A percentile compares a stretch with the other conserved stretches of the same genome.
Evolutionary conservation across 139 green algal species (phyloP).

Genomic region (Coccomyxa sp.): DNA sequence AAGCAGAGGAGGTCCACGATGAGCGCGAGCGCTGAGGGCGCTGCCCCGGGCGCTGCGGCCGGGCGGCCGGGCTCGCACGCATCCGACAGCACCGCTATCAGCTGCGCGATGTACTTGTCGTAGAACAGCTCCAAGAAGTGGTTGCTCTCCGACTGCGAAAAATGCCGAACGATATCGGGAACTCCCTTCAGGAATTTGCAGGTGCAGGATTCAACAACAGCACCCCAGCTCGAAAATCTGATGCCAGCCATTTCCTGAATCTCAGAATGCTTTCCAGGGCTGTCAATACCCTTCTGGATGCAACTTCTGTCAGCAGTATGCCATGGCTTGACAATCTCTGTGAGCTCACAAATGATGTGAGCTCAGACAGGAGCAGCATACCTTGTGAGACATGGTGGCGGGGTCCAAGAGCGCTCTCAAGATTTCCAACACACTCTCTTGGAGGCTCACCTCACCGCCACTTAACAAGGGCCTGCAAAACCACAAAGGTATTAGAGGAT

Average conservation of each 20-base stretch:
- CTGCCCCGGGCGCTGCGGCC: not conserved
- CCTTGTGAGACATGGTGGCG: constrained; percentile 11
- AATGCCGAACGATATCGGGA: not conserved
- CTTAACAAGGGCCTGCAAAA: constrained; percentile 36
- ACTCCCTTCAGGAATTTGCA: not conserved
- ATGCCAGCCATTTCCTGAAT: not conserved
- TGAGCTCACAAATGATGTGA: not conserved
- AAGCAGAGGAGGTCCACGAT: constrained; percentile 94
- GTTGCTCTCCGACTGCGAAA: constrained; percentile 60
- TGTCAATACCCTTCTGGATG: not conserved
- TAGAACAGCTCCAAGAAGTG: constrained; percentile 97
- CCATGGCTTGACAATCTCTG: not conserved
- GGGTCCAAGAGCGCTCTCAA: constrained; percentile 71
- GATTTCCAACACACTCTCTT: constrained; percentile 79
- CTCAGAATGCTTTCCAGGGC: not conserved
- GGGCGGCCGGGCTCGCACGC: not conserved
- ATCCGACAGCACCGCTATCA: constrained; percentile 43
- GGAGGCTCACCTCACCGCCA: constrained; percentile 56
- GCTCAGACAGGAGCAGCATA: not conserved
- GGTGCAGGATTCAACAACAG: not conserved
- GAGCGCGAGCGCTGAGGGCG: constrained; percentile 24
- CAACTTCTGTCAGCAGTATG: not conserved
- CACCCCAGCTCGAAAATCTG: not conserved
- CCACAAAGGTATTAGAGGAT: not conserved
- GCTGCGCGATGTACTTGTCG: constrained; percentile 63